A percentile compares a stretch with the other conserved stretches of the same genome.
Conservation (phyloP, 768 basidiomycete genomes). For the Rhodocollybia butyracea region DNA sequence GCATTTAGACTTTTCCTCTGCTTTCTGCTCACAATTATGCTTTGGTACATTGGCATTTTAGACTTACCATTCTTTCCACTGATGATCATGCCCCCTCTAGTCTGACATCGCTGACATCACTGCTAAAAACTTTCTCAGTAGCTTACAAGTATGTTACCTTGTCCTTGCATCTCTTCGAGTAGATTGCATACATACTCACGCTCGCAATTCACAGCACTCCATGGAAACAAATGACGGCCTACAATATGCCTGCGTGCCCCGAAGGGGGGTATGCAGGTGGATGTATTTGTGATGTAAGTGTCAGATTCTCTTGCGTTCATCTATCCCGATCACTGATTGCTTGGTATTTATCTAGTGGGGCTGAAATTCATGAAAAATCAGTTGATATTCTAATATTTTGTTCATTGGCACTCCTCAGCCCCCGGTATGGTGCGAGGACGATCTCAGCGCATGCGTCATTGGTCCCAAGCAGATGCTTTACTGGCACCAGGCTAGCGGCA, state of each 20-base stretch:
- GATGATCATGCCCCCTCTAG: constrained; percentile 18
- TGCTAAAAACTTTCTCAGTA: constrained; percentile 47
- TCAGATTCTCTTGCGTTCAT: too few species aligned
- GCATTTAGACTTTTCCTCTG: too few species aligned
- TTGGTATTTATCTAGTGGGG: constrained; percentile 38
- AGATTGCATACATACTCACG: not conserved
- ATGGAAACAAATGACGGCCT: constrained; percentile 45
- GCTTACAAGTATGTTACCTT: constrained; percentile 36
- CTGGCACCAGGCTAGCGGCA: too few species aligned
- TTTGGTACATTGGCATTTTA: constrained; percentile 22
- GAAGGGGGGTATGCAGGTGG: too few species aligned
- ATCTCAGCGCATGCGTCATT: too few species aligned
- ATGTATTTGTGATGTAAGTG: constrained; percentile 29
- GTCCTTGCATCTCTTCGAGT: not conserved
- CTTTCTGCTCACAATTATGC: too few species aligned
- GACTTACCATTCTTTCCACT: not conserved
- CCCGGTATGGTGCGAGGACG: too few species aligned
- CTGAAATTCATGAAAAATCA: too few species aligned
- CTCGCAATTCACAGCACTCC: constrained; percentile 38
- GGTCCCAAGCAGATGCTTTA: too few species aligned
- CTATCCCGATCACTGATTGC: not conserved
- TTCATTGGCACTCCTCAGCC: constrained; percentile 42
- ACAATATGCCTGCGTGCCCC: constrained; percentile 48
- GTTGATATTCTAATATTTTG: too few species aligned
- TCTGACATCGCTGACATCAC: constrained; percentile 46